These are phyloP conservation scores for Punica granatum DNA, from an alignment of 345 rosid genomes.

Conservation along the genomic window DNA sequence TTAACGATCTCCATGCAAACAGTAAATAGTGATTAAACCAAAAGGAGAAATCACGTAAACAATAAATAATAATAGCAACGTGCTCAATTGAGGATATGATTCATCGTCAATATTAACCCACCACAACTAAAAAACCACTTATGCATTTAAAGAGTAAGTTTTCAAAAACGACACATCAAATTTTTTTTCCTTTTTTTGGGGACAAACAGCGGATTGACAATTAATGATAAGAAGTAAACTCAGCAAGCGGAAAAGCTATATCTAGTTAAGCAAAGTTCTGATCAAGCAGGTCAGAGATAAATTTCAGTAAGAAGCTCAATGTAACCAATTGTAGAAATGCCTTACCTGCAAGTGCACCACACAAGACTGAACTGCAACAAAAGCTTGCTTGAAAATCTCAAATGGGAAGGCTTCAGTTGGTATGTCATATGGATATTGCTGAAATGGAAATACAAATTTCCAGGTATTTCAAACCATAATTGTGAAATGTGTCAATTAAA, in stretches of 20 bases:
- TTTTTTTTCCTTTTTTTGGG: background rate
- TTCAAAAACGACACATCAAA: conserved; percentile 24
- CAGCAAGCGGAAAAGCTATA: background rate
- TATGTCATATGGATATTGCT: conserved; percentile 97
- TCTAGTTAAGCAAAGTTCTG: background rate
- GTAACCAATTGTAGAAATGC: background rate
- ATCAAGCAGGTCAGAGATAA: background rate
- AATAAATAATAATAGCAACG: background rate
- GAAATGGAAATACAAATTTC: conserved; percentile 20
- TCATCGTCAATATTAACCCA: no score
- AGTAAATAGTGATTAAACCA: background rate
- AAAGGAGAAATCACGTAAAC: background rate
- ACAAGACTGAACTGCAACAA: conserved; percentile 93
- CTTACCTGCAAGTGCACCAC: conserved; percentile 94
- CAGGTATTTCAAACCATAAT: conserved; percentile 8
- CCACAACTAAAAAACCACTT: no score
- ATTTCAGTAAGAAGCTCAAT: background rate
- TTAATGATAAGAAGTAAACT: background rate
- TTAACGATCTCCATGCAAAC: background rate
- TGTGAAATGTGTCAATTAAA: conserved; percentile 4
- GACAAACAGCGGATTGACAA: background rate
- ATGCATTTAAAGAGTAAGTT: no score
- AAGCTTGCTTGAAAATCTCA: conserved; percentile 94
- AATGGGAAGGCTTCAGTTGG: conserved; percentile 92
- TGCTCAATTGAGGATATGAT: no score